Evolutionary conservation across 306 rosid species (phyloP).

Genomic region (Hippophae tibetana): DNA sequence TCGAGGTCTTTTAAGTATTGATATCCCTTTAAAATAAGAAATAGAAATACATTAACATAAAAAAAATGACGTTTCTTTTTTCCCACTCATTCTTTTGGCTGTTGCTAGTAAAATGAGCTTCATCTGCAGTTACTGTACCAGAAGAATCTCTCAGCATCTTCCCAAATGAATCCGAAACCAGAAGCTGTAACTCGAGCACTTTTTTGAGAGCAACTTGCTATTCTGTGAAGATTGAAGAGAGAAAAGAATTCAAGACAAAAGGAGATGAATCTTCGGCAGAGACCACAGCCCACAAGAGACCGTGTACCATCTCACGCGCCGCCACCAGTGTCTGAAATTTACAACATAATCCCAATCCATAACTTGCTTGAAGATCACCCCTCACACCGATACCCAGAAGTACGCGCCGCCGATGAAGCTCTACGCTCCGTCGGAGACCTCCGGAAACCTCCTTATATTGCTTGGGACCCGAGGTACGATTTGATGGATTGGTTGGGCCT

Average conservation of each 20-base stretch:
- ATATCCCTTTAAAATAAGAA: no score
- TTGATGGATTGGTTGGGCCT: slow-evolving; percentile 69
- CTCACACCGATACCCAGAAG: slow-evolving; percentile 66
- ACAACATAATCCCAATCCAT: slow-evolving; percentile 85
- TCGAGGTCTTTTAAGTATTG: no score
- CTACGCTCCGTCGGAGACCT: slow-evolving; percentile 72
- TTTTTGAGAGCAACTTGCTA: no score
- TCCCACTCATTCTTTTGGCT: no score
- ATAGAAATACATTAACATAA: no score
- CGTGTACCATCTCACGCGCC: slow-evolving; percentile 6
- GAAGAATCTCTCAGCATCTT: no score
- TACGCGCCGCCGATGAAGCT: slow-evolving; percentile 76
- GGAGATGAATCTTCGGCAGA: not conserved
- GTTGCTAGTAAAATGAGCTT: no score
- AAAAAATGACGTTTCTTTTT: no score
- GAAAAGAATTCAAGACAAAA: not conserved
- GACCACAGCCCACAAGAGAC: slow-evolving; percentile 4
- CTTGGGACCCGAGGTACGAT: slow-evolving; percentile 55
- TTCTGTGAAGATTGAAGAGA: not conserved
- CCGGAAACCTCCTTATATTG: slow-evolving; percentile 47
- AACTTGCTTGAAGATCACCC: slow-evolving; percentile 68
- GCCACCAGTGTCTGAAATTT: slow-evolving; percentile 27
- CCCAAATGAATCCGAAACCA: no score
- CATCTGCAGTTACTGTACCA: no score
- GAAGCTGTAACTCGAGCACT: no score